Evolutionary conservation across 805 yeast species (phyloP).

Genomic region (Kazachstania viticola): DNA sequence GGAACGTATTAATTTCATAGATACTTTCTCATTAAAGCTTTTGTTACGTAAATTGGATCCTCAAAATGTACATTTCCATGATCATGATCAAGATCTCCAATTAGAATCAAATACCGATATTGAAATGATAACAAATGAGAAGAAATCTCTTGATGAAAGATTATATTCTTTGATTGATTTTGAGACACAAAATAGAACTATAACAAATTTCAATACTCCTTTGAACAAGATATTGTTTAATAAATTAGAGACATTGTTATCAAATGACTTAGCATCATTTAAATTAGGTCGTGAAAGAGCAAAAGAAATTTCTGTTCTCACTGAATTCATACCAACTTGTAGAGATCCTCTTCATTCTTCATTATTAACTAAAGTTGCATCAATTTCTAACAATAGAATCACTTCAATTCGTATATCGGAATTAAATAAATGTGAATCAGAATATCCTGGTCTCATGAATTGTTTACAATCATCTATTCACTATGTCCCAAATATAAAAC

Average conservation of each 20-base stretch:
- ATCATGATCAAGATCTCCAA: too few species aligned
- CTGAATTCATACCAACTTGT: conserved; percentile 20
- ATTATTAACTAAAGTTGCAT: conserved; percentile 11
- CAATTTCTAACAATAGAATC: conserved; percentile 18
- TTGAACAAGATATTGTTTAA: background rate
- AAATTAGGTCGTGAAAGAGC: conserved; percentile 20
- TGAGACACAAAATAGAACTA: background rate
- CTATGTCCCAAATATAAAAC: conserved; percentile 42
- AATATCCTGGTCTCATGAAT: conserved; percentile 13
- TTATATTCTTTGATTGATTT: conserved; percentile 3
- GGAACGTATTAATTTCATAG: conserved; percentile 10
- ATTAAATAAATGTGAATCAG: conserved; percentile 12
- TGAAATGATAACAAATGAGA: conserved; percentile 1
- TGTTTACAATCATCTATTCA: conserved; percentile 34
- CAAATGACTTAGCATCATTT: conserved; percentile 14
- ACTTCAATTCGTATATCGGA: conserved; percentile 21
- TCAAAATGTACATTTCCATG: too few species aligned
- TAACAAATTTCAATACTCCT: background rate
- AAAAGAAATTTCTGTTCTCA: conserved; percentile 4
- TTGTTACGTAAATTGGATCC: too few species aligned
- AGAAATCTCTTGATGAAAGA: background rate
- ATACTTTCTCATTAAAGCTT: conserved; percentile 11
- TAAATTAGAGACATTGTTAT: conserved; percentile 10
- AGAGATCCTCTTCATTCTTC: conserved; percentile 12
- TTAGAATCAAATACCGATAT: too few species aligned